A percentile compares a stretch with the other conserved stretches of the same genome.
Evolutionary conservation across 1,139 yeast genomes (phyloP).

Genomic region (Scheffersomyces titani): DNA sequence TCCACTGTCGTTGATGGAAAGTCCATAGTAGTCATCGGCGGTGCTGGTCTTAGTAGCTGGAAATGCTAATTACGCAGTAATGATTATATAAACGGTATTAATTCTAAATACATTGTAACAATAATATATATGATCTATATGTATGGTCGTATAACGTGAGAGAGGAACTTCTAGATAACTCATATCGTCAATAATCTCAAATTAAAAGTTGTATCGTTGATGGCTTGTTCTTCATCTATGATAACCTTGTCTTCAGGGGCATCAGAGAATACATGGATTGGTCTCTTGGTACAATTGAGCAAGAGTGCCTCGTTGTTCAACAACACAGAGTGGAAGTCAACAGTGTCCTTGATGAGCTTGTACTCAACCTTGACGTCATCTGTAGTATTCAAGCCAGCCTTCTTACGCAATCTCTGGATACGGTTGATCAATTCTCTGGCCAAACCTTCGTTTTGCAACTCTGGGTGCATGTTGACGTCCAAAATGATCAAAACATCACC

Average conservation of each 20-base stretch:
- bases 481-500: conserved; percentile 86
- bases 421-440: conserved; percentile 97
- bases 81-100: not conserved
- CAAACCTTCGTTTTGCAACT: conserved; percentile 87
- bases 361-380: conserved; percentile 93
- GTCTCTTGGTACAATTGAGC: conserved; percentile 74
- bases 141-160: not conserved
- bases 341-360: conserved; percentile 67
- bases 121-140: not conserved
- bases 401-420: conserved; percentile 96
- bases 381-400: conserved; percentile 91
- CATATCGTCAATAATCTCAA: conserved; percentile 74
- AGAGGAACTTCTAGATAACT: conserved; percentile 3
- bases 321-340: conserved; percentile 67
- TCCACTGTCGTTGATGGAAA: conserved; percentile 24
- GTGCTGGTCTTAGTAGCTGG: conserved; percentile 71
- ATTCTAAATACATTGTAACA: not conserved
- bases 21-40: conserved; percentile 55
- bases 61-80: conserved; percentile 10
- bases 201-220: conserved; percentile 81
- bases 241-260: conserved; percentile 47
- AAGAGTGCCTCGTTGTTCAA: conserved; percentile 66
- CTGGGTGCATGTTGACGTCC: conserved; percentile 86
- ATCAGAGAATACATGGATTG: conserved; percentile 44
- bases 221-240: conserved; percentile 87